A percentile compares a stretch with the other conserved stretches of the same genome.
Conservation (phyloP, 2,329 filamentous ascomycete species). For the Fusarium transvaalense region DNA sequence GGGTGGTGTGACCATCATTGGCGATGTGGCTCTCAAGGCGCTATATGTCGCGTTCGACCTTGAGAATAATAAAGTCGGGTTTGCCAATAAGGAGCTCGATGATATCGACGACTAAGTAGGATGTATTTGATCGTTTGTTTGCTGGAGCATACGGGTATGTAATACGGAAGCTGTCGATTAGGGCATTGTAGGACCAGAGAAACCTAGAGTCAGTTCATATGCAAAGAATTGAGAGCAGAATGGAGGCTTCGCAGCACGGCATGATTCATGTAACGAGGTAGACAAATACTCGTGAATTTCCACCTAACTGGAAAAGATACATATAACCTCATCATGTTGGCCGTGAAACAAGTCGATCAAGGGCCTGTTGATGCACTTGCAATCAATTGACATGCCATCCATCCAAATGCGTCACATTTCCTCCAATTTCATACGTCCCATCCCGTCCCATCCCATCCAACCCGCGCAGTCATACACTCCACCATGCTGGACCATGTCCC, state of each 20-base stretch:
- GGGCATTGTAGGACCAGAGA: constrained; percentile 18
- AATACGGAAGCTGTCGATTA: constrained; percentile 5
- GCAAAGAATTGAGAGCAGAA: constrained; percentile 11
- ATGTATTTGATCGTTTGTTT: constrained; percentile 5
- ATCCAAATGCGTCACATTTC: constrained; percentile 22
- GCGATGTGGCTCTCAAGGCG: constrained; percentile 83
- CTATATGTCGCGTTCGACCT: constrained; percentile 80
- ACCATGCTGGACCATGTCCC: constrained; percentile 14
- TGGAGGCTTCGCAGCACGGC: background rate
- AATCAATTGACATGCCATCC: constrained; percentile 30
- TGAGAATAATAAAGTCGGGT: constrained; percentile 55
- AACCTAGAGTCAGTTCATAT: constrained; percentile 20
- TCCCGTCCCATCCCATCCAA: constrained; percentile 10
- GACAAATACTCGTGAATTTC: constrained; percentile 34
- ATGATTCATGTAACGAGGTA: constrained; percentile 13
- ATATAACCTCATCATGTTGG: constrained; percentile 32
- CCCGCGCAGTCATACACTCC: constrained; percentile 15
- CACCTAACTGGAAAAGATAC: constrained; percentile 37
- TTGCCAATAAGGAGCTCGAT: constrained; percentile 59
- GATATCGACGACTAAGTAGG: constrained; percentile 30
- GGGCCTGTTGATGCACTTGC: constrained; percentile 30
- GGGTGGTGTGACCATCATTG: constrained; percentile 72
- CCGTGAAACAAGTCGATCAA: constrained; percentile 25
- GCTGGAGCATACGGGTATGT: constrained; percentile 12
- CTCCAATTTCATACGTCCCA: constrained; percentile 8